A percentile compares a stretch with the other conserved stretches of the same genome.
These are phyloP conservation scores for Aspergillus texensis DNA, from an alignment of 2,329 filamentous ascomycete genomes.

Conservation along the genomic window DNA sequence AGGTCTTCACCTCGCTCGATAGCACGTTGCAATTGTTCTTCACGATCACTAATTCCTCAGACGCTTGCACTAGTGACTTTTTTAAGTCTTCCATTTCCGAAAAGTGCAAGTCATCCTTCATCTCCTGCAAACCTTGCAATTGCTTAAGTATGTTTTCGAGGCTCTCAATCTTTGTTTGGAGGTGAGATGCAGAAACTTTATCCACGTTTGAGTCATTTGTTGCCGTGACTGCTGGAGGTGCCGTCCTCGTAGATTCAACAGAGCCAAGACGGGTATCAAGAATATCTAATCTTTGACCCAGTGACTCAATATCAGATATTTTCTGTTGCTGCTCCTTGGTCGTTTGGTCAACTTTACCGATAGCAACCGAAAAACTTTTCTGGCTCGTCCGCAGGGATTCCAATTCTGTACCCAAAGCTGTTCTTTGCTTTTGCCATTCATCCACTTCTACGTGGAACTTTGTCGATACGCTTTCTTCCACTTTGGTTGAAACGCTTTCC, in stretches of 20 bases:
- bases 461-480: not conserved
- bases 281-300: not conserved
- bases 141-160: constrained; percentile 10
- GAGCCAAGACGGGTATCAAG: not conserved
- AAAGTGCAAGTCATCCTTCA: constrained; percentile 26
- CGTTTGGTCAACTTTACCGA: constrained; percentile 1
- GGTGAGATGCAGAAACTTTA: not conserved
- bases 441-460: not conserved
- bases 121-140: constrained; percentile 18
- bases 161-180: constrained; percentile 5
- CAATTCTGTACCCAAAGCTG: constrained; percentile 3
- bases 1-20: not conserved
- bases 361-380: constrained; percentile 2
- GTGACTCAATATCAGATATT: not conserved
- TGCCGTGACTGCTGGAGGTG: not conserved
- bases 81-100: constrained; percentile 23
- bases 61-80: constrained; percentile 4
- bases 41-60: not conserved
- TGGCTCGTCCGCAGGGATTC: constrained; percentile 8
- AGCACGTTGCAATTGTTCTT: not conserved
- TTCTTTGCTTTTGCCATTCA: constrained; percentile 6
- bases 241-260: not conserved
- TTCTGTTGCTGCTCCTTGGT: constrained; percentile 10
- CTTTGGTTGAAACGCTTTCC: not conserved
- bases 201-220: not conserved